phyloP scores from a whole-genome alignment of 148 eudicot genomes.

The Polygonum aviculare region DNA sequence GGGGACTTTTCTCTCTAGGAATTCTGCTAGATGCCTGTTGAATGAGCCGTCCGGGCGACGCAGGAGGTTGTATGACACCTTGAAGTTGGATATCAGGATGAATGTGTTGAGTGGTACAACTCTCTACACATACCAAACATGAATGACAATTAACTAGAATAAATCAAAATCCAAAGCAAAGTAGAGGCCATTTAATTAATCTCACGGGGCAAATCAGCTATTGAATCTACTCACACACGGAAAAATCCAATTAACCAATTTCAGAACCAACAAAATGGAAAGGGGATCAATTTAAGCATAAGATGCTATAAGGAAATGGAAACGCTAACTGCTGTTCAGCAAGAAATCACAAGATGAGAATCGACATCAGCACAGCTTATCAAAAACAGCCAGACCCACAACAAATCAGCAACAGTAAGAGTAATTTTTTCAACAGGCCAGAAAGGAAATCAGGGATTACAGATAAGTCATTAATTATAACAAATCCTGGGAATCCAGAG shows the following conservation, averaged over 20 bases:
- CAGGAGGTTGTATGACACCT: constrained; percentile 66
- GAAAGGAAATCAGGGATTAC: not conserved
- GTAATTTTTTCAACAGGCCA: not conserved
- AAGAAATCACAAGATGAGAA: too few relatives aligned
- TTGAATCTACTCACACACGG: not conserved
- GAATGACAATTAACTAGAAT: not conserved
- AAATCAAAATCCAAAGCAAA: not conserved
- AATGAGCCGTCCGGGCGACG: constrained; percentile 74
- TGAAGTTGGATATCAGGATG: constrained; percentile 80
- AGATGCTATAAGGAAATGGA: not conserved
- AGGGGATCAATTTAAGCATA: too few relatives aligned
- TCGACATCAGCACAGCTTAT: too few relatives aligned
- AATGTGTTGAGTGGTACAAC: constrained; percentile 79
- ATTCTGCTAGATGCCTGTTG: constrained; percentile 59
- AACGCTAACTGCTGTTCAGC: too few relatives aligned
- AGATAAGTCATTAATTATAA: not conserved
- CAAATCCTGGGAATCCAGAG: not conserved
- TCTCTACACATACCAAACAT: constrained; percentile 24
- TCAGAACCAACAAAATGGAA: not conserved
- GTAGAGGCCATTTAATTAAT: not conserved
- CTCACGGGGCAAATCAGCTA: not conserved
- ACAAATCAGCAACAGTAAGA: not conserved
- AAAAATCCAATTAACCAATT: not conserved
- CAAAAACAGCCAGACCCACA: not conserved
- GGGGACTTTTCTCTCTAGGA: constrained; percentile 62